These are phyloP conservation scores for Hippophae tibetana DNA, from an alignment of 306 rosid species.

Conservation along the genomic window DNA sequence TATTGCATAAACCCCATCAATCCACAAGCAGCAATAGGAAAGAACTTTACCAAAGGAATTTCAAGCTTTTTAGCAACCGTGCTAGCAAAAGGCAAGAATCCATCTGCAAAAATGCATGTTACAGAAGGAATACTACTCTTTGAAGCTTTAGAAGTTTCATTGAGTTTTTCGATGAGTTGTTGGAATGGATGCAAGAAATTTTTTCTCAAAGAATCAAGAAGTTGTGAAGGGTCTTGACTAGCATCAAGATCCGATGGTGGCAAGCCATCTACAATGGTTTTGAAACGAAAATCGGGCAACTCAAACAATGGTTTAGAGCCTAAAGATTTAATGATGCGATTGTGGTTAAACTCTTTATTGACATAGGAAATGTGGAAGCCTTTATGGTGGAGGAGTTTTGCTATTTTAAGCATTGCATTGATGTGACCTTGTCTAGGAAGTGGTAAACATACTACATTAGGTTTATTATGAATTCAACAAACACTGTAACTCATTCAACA, in stretches of 20 bases:
- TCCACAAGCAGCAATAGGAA: slow-evolving; percentile 1
- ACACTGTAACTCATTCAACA: background rate
- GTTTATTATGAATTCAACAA: background rate
- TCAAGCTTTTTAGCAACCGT: slow-evolving; percentile 4
- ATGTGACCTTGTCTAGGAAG: slow-evolving; percentile 5
- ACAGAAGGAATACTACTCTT: background rate
- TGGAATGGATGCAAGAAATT: slow-evolving; percentile 3
- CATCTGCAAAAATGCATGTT: slow-evolving; percentile 7
- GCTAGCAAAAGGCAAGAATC: slow-evolving; percentile 7
- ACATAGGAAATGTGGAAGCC: slow-evolving; percentile 7
- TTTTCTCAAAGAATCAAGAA: background rate
- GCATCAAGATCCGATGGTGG: slow-evolving; percentile 2
- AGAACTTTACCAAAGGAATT: background rate
- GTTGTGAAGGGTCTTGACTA: background rate
- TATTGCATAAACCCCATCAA: background rate
- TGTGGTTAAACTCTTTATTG: slow-evolving; percentile 14
- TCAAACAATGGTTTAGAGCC: slow-evolving; percentile 8
- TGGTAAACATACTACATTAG: slow-evolving; percentile 12
- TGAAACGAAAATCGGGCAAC: background rate
- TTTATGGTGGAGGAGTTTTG: slow-evolving; percentile 2
- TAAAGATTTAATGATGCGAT: background rate
- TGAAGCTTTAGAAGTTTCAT: background rate
- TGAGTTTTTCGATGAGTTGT: background rate
- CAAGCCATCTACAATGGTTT: slow-evolving; percentile 12
- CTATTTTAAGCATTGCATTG: slow-evolving; percentile 8